Base-by-base conservation (phyloP, 495 filamentous ascomycete genomes). In the Aspergillus ellipticus region DNA sequence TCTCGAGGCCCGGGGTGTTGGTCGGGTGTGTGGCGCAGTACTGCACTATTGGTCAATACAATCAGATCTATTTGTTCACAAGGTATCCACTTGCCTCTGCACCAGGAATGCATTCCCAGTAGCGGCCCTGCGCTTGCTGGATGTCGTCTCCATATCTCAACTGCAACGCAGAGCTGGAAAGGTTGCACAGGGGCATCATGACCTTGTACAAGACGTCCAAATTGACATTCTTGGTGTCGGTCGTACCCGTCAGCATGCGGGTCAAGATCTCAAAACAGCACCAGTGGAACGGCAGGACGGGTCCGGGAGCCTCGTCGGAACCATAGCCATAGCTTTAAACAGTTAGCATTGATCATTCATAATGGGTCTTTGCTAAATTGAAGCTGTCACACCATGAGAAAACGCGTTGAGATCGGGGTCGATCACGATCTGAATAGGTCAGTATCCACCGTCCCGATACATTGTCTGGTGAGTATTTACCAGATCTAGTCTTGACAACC, bases 261-360 rank as follows among this genome's bases (percentile, higher is more conserved):
- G 59, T 53, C 17, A 64, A 53, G 17, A 64, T 61, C 35, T 64
- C 62, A 46, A 59, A 59, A 28, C 62, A 64, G 50, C 55, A 59
- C 58, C 55, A 56, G 22, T 64, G 62, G 53, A 64, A 64, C 1
- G 62, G 62, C 9, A 64, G 22, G n/a, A 64, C 62, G 1, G 61
- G 61, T 16, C 61, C 61, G 19, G 57, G 43, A 1, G 55, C 58
- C 1, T 64, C 58, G 16, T 64, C 56, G 9, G 62, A 56, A 8
- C 58, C 58, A 9, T 55, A 39, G 37, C 56, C 56, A 49, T 64
- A 64, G 42, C 61, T 63, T 31, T 4, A 22, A 53, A n/a, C 33
- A 15, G 19, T 31, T 3, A 54, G 19, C 20, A 46, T n/a, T n/a
- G n/a, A n/a, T 29, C 10, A 6, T 22, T 45, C 19, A 45, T 19